Evolutionary conservation across 2,329 filamentous ascomycete species (phyloP), one percentile per base, ranked within the genome.

Genomic region (Fusarium subtropicale): DNA sequence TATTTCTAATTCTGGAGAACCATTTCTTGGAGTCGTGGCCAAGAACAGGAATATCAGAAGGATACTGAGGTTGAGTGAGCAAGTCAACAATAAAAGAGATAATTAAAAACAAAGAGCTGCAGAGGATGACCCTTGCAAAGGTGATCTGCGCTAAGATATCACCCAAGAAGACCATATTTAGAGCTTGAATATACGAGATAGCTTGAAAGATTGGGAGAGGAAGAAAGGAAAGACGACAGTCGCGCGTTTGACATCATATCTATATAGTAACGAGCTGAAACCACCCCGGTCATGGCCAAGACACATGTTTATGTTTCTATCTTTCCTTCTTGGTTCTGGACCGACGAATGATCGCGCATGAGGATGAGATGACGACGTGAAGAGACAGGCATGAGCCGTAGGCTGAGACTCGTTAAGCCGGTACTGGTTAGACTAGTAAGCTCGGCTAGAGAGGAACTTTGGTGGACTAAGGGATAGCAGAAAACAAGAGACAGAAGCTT

Each of bases 11-110:
- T 5, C 75, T 79, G 10, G 77, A 79, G 22, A 80, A 44, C 47
- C 77, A 66, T n/a, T 81, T 77, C 28, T 51, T 48, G 2, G 79
- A 53, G 13, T 56, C 79, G 48, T 79, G 75, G 45, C 82, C 82
- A 15, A 84, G 78, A 3, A 79, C 76, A 1, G 82, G 81, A 10
- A 84, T 78, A 4, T 80, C 74, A 3, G 73, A 64, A 5, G 81
- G 78, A 56, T 82, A 83, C 2, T 75, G 75, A 3, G 82, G 81
- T 60, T 81, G 79, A 61, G 74, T 74, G 9, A 74, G 70, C 53
- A 81, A 77, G 64, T 84, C 82, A 72, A 79, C 64, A 26, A 82
- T 61, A 45, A 83, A 83, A 1, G 79, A 79, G 15, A 72, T 62
- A 26, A 80, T n/a, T 10, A 81, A 68, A 57, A 83, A 77, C 38